Conservation (phyloP, 1,139 yeast species). For the Geotrichum klebahnii region DNA sequence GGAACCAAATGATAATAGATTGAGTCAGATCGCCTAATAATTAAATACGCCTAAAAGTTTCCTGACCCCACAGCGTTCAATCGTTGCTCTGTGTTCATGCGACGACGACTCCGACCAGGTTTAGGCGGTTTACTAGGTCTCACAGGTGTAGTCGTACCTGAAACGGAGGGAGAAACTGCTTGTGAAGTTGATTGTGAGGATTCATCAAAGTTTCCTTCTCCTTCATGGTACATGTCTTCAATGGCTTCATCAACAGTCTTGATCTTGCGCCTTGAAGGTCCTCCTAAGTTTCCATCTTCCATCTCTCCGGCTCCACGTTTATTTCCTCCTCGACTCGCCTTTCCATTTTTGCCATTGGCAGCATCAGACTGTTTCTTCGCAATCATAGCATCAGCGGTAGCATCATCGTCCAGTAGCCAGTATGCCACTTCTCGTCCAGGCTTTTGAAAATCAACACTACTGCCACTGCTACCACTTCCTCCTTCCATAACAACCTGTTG, state of each 20-base stretch:
- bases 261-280: constrained; percentile 12
- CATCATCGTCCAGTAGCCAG: constrained; percentile 71
- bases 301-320: background rate
- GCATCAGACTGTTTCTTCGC: constrained; percentile 26
- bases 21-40: background rate
- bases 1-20: background rate
- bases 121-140: background rate
- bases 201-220: constrained; percentile 52
- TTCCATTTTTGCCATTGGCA: constrained; percentile 9
- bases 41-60: background rate
- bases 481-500: constrained; percentile 99
- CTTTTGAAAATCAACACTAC: constrained; percentile 41
- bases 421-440: constrained; percentile 61
- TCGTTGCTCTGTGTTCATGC: constrained; percentile 25
- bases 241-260: constrained; percentile 28
- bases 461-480: constrained; percentile 38
- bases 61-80: constrained; percentile 24
- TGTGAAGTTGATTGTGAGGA: constrained; percentile 15
- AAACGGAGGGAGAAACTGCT: constrained; percentile 16
- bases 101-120: constrained; percentile 8
- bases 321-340: constrained; percentile 18
- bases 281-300: background rate
- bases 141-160: constrained; percentile 30
- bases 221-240: constrained; percentile 59
- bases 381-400: constrained; percentile 42